A percentile compares a stretch with the other conserved stretches of the same genome.
Evolutionary conservation across 2,329 filamentous ascomycete species (phyloP).

Genomic region (Thyridium curvatum): DNA sequence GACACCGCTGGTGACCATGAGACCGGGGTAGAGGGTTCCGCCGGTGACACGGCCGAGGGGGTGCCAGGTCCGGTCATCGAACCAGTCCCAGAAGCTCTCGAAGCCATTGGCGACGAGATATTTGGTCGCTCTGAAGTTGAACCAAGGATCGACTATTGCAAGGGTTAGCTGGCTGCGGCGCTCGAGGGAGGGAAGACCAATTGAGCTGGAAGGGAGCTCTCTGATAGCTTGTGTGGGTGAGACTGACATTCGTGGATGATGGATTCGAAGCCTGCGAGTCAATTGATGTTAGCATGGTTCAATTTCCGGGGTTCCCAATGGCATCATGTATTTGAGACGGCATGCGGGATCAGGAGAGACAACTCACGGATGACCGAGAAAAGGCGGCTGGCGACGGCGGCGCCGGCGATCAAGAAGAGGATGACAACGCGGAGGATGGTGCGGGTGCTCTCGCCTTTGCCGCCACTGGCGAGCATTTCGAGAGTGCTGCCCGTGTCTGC

Average conservation of each 20-base stretch:
- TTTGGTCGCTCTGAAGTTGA: slow-evolving; percentile 98
- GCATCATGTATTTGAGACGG: too few species aligned
- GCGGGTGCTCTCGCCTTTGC: slow-evolving; percentile 73
- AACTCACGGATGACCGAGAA: slow-evolving; percentile 95
- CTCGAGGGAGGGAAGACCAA: slow-evolving; percentile 9
- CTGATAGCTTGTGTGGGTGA: slow-evolving; percentile 1
- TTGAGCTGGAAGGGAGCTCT: not conserved
- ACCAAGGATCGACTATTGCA: slow-evolving; percentile 89
- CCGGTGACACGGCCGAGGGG: slow-evolving; percentile 96
- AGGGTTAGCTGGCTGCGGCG: slow-evolving; percentile 18
- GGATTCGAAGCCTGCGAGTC: slow-evolving; percentile 76
- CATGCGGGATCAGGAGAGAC: too few species aligned
- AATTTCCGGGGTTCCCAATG: too few species aligned
- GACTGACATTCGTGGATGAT: slow-evolving; percentile 98
- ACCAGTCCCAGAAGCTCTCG: slow-evolving; percentile 99
- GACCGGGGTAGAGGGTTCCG: slow-evolving; percentile 94
- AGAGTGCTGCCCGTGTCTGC: slow-evolving; percentile 25
- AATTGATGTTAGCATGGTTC: slow-evolving; percentile 25
- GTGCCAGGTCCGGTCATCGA: slow-evolving; percentile 99
- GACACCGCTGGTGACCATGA: slow-evolving; percentile 97
- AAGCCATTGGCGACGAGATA: slow-evolving; percentile 96
- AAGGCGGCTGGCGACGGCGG: slow-evolving; percentile 85
- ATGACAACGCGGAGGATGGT: slow-evolving; percentile 85
- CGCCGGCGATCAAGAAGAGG: slow-evolving; percentile 82
- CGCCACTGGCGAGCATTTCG: slow-evolving; percentile 65